Evolutionary conservation across 148 eudicot species (phyloP).

Genomic region (Rhododendron molle): DNA sequence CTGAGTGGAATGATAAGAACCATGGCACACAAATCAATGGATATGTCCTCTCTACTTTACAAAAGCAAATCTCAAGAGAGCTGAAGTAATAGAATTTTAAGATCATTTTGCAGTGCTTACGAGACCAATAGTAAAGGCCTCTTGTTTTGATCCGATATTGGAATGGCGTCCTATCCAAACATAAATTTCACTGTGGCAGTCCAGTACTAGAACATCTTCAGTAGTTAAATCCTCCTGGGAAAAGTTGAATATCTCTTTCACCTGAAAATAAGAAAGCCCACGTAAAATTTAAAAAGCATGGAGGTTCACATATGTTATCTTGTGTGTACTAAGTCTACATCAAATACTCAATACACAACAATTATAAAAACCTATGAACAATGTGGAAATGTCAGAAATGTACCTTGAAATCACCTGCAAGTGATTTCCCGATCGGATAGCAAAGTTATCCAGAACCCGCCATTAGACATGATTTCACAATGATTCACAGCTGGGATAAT

Average conservation of each 20-base stretch:
- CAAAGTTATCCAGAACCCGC: conserved; percentile 20
- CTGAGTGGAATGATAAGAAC: background rate
- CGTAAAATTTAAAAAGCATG: background rate
- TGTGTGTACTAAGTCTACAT: background rate
- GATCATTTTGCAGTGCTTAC: conserved; percentile 22
- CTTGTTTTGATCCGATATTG: conserved; percentile 27
- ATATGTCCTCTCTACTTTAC: background rate
- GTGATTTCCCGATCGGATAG: background rate
- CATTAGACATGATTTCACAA: conserved; percentile 24
- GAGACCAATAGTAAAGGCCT: conserved; percentile 43
- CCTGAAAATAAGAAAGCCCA: conserved; percentile 21
- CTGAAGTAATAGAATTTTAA: conserved; percentile 4
- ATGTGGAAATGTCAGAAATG: conserved; percentile 10
- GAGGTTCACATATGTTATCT: background rate
- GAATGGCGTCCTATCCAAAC: conserved; percentile 51
- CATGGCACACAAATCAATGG: background rate
- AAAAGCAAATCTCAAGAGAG: conserved; percentile 6
- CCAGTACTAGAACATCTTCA: conserved; percentile 43
- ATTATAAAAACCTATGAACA: conserved; percentile 4
- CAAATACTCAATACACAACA: background rate
- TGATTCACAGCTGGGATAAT: conserved; percentile 17
- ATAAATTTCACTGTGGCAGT: conserved; percentile 40
- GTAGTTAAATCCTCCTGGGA: conserved; percentile 55
- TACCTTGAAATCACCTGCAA: conserved; percentile 39
- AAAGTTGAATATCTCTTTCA: conserved; percentile 47